These are phyloP conservation scores for Madurella fahalii DNA, from an alignment of 2,329 filamentous ascomycete species.

Conservation along the genomic window DNA sequence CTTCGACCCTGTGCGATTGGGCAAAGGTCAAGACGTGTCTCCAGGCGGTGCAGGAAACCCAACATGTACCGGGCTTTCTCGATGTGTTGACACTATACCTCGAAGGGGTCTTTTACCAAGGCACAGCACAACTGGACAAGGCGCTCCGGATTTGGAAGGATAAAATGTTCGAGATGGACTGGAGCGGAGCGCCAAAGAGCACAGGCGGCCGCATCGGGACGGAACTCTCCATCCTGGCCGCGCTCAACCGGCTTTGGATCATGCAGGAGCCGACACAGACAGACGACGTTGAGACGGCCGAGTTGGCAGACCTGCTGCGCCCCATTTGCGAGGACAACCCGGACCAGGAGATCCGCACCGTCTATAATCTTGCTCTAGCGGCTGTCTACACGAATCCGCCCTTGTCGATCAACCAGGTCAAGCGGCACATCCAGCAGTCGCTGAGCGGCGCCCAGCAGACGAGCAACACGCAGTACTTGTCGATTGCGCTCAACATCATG, in stretches of 20 bases:
- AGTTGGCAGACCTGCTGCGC: slow-evolving; percentile 62
- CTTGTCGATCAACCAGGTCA: slow-evolving; percentile 69
- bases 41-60: slow-evolving; percentile 45
- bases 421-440: slow-evolving; percentile 70
- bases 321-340: slow-evolving; percentile 64
- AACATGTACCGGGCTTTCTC: slow-evolving; percentile 40
- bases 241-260: slow-evolving; percentile 68
- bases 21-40: slow-evolving; percentile 56
- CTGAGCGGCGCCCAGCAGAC: slow-evolving; percentile 65
- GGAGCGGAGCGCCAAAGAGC: slow-evolving; percentile 32
- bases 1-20: slow-evolving; percentile 69
- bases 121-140: slow-evolving; percentile 64
- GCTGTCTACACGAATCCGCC: slow-evolving; percentile 59
- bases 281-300: slow-evolving; percentile 54
- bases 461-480: slow-evolving; percentile 74
- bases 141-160: slow-evolving; percentile 66
- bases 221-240: slow-evolving; percentile 63
- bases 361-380: slow-evolving; percentile 71
- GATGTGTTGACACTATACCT: slow-evolving; percentile 65
- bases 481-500: slow-evolving; percentile 82
- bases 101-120: slow-evolving; percentile 70
- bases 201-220: slow-evolving; percentile 41
- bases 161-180: slow-evolving; percentile 51
- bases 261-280: slow-evolving; percentile 58
- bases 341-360: slow-evolving; percentile 71